Conservation (phyloP, 371 early-diverging fungal genomes). For the Mortierella sp. region DNA sequence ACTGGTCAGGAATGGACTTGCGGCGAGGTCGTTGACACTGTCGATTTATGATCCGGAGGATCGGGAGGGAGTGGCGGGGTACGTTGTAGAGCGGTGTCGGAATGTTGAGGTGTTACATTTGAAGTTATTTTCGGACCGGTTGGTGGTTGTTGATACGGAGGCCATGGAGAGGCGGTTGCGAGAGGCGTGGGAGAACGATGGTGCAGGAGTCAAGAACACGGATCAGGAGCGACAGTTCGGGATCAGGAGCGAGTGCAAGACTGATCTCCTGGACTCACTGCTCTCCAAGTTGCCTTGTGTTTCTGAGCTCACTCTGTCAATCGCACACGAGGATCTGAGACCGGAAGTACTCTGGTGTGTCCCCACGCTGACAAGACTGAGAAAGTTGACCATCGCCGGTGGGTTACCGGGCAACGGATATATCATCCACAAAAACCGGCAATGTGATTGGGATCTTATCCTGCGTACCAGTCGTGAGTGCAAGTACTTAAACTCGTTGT, state of each 20-base stretch:
- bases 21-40: conserved; percentile 14
- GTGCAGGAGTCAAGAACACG: not conserved
- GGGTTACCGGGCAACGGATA: conserved; percentile 7
- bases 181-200: not conserved
- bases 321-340: conserved; percentile 18
- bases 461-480: conserved; percentile 14
- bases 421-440: conserved; percentile 17
- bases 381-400: conserved; percentile 17
- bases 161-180: not conserved
- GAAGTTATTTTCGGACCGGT: conserved; percentile 21
- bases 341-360: conserved; percentile 27
- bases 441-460: conserved; percentile 19
- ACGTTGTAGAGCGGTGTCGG: conserved; percentile 24
- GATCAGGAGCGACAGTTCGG: not conserved
- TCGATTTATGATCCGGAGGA: conserved; percentile 32
- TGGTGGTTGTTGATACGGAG: not conserved
- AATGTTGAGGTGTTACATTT: conserved; percentile 20
- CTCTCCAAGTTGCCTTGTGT: conserved; percentile 15
- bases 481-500: conserved; percentile 7
- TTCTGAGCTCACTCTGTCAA: conserved; percentile 26
- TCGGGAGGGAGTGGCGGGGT: conserved; percentile 6
- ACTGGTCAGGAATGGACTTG: conserved; percentile 25
- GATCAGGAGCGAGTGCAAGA: conserved; percentile 9
- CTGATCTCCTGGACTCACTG: conserved; percentile 18
- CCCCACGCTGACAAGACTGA: not conserved